Base-by-base conservation (phyloP, 2,329 filamentous ascomycete species). In the Diaporthe sp. region DNA sequence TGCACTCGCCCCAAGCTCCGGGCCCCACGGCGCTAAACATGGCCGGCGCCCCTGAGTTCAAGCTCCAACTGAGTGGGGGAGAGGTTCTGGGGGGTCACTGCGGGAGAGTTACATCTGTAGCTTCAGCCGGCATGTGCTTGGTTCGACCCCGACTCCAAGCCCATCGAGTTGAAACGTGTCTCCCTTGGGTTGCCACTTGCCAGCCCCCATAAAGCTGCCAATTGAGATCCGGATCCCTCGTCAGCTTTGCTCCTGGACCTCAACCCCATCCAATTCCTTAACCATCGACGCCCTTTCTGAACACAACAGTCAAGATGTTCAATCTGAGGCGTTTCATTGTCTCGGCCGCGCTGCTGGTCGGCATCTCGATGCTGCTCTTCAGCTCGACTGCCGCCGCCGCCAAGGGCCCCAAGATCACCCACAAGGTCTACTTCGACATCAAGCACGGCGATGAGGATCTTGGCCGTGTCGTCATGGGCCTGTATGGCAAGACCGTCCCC, bases 341-440 rank as follows among this genome's bases (percentile, higher is more conserved):
- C 83, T 92, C 94, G 81, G 88, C 93, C 81, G 89, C 95, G 83
- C 89, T 98, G 82, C 91, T 98, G 82, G 84, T 97, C 81, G 92
- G 94, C 81, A 88, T 96, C 81, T 89, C 90, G 79, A 88, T 96
- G 83, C 87, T 95, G 79, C 91, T 95, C 87, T 92, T 98, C 83
- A 89, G 93, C 79, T 93, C 95, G 85, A 90, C 91, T 46, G 92
- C 91, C 76, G 92, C 94, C 80, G 94, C 94, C 73, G 88, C 88
- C 79, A 95, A 96, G 88, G 96, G 97, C 62, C 96, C 95, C 78
- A 97, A 97, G 92, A 96, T 98, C 88, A 98, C 96, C 81, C 89
- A 94, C 89, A 98, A 98, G 92, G 95, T 97, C 86, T 97, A 92
- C 89, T 96, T 97, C 85, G 94, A 97, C 85, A 92, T 97, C 79